Percentiles rank a stretch among this genome's conserved stretches.
These are phyloP conservation scores for Alternaria hordeiaustralica DNA, from an alignment of 2,329 filamentous ascomycete genomes.

Conservation along the genomic window DNA sequence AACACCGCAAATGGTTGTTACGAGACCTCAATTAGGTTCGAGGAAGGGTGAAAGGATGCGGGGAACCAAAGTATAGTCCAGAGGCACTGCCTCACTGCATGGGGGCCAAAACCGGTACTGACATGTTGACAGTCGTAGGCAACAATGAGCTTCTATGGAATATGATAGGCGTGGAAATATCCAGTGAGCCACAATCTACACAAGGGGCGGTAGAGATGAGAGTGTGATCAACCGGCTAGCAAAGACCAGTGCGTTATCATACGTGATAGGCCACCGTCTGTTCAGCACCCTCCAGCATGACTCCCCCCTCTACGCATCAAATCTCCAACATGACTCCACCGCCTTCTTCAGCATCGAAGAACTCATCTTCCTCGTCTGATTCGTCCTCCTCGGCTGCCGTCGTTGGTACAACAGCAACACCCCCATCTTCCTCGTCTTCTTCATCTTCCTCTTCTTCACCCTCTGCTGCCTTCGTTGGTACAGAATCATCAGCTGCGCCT, in stretches of 20 bases:
- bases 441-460: conserved; percentile 19
- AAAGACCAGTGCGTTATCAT: not conserved
- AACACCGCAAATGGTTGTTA: not conserved
- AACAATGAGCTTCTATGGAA: not conserved
- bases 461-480: not conserved
- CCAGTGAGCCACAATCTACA: not conserved
- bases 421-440: conserved; percentile 20
- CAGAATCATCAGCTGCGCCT: not conserved
- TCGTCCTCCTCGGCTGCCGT: not conserved
- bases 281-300: not conserved
- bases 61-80: not conserved
- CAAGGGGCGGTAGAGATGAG: not conserved
- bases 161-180: not conserved
- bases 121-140: not conserved
- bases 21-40: not conserved
- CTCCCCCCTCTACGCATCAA: not conserved
- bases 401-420: not conserved
- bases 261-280: not conserved
- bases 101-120: not conserved
- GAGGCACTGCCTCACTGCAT: not conserved
- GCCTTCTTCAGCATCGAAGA: conserved; percentile 25
- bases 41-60: not conserved
- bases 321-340: conserved; percentile 12
- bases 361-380: conserved; percentile 21
- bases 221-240: not conserved